Evolutionary conservation across 169 alveolate species (phyloP), one percentile per base, ranked within the genome.

Genomic region (Plasmodium relictum): DNA sequence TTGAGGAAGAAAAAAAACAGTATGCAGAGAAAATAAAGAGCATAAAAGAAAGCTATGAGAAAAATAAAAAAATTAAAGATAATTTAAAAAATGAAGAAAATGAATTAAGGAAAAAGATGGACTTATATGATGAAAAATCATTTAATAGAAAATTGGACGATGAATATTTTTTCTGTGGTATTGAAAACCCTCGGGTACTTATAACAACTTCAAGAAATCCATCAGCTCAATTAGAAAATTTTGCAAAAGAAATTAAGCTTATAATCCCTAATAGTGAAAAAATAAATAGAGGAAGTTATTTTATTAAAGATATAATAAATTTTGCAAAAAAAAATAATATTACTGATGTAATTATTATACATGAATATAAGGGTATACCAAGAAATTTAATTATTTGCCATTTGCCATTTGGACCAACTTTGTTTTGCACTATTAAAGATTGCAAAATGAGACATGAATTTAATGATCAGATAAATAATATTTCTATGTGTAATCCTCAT

Each of bases 381-480:
- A 99, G 98, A 89, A 99, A 99, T 65, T 91, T 99, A 96, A 98
- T 99, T 56, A 96, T 99, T 18, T 97, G 98, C 73, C 99, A 99
- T 91, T 89, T 99, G 88, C 99, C 99, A 3, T 97, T 96, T 78
- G 99, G 99, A 0, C 99, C 99, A 0, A 98, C 99, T 2, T 98
- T 99, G 1, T 98, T 98, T 93, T 98, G 98, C 92, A 99, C 99
- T 24, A 88, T 99, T 14, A 92, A 95, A 31, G 98, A 98, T 85
- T 99, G 98, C 20, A 98, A 97, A 12, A 94, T 98, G 83, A 96
- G 99, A 56, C 99, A 98, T 91, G 99, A 99, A 89, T 96, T 99
- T 62, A 96, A 97, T 4, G 99, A 97, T 52, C 97, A 97, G 87
- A 97, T 98, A 9, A 98, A 98, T 39, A 97, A 98, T 39, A 95